Percentiles rank a stretch among this genome's conserved stretches.
Conservation (phyloP, 192 early-diverging fungal genomes). For the Entomortierella chlamydospora region DNA sequence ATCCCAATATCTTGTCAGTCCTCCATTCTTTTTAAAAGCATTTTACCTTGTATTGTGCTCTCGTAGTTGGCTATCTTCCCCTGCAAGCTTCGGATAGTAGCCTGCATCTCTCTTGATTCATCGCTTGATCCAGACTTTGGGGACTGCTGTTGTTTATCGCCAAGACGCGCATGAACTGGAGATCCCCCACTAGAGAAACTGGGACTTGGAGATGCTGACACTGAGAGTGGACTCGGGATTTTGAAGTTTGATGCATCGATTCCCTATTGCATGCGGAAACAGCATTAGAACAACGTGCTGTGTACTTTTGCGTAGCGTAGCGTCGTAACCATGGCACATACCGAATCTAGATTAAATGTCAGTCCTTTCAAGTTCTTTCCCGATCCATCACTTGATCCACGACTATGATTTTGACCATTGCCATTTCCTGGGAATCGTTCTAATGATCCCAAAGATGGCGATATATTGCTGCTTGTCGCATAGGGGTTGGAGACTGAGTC, state of each 20-base stretch:
- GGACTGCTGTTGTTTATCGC: conserved; percentile 25
- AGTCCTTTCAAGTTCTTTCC: conserved; percentile 24
- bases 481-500: neutral
- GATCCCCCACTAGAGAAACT: conserved; percentile 27
- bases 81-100: conserved; percentile 18
- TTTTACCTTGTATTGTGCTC: conserved; percentile 21
- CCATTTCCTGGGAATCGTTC: conserved; percentile 19
- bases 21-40: neutral
- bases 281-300: neutral
- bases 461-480: neutral
- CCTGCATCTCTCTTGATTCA: conserved; percentile 20
- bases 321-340: neutral
- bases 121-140: conserved; percentile 19
- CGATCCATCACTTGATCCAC: neutral
- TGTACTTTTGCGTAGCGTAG: neutral
- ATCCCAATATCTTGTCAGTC: too few relatives aligned
- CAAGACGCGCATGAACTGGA: conserved; percentile 19
- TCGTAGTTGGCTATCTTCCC: conserved; percentile 24
- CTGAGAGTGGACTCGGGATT: neutral
- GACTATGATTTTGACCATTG: neutral
- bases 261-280: neutral
- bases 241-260: conserved; percentile 19
- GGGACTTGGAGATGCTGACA: conserved; percentile 20
- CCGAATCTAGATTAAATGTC: conserved; percentile 23
- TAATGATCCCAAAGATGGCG: conserved; percentile 12